A percentile compares a stretch with the other conserved stretches of the same genome.
phyloP scores from a whole-genome alignment of 495 filamentous ascomycete species.

The Penicillium robsamsonii region DNA sequence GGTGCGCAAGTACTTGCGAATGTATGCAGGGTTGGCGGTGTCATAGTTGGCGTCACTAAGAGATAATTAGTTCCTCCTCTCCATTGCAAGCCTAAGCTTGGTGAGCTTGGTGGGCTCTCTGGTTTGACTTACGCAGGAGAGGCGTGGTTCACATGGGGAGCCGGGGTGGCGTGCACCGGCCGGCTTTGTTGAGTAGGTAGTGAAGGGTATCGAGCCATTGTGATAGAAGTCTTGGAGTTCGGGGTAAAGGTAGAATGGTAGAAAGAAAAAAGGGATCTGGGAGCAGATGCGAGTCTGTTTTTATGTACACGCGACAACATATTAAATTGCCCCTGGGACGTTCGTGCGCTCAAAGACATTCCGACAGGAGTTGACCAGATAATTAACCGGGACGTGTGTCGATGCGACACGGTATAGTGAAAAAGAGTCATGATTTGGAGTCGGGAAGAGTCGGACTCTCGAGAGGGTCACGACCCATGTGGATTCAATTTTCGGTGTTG shows the following conservation, averaged over 20 bases:
- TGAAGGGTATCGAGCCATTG: constrained; percentile 39
- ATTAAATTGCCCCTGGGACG: constrained; percentile 35
- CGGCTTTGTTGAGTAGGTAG: constrained; percentile 43
- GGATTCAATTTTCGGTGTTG: constrained; percentile 37
- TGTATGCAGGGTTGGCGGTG: constrained; percentile 60
- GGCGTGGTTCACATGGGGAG: constrained; percentile 35
- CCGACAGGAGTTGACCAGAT: constrained; percentile 30
- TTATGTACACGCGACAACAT: constrained; percentile 39
- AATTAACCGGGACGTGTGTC: constrained; percentile 34
- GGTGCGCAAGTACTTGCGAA: constrained; percentile 66
- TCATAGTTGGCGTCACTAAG: constrained; percentile 52
- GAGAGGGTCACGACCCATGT: constrained; percentile 32
- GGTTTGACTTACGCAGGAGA: constrained; percentile 36
- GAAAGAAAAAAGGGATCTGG: constrained; percentile 24
- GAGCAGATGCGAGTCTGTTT: constrained; percentile 27
- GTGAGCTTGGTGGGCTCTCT: background rate
- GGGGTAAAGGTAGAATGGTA: constrained; percentile 24
- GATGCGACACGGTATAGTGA: constrained; percentile 31
- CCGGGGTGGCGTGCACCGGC: constrained; percentile 39
- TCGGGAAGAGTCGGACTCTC: constrained; percentile 44
- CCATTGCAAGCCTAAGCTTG: background rate
- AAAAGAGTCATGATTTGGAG: constrained; percentile 22
- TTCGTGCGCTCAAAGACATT: constrained; percentile 38
- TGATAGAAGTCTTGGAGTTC: constrained; percentile 23
- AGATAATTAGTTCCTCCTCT: background rate